These are phyloP conservation scores for Aspergillus melleus DNA, from an alignment of 2,329 filamentous ascomycete species.

Conservation along the genomic window DNA sequence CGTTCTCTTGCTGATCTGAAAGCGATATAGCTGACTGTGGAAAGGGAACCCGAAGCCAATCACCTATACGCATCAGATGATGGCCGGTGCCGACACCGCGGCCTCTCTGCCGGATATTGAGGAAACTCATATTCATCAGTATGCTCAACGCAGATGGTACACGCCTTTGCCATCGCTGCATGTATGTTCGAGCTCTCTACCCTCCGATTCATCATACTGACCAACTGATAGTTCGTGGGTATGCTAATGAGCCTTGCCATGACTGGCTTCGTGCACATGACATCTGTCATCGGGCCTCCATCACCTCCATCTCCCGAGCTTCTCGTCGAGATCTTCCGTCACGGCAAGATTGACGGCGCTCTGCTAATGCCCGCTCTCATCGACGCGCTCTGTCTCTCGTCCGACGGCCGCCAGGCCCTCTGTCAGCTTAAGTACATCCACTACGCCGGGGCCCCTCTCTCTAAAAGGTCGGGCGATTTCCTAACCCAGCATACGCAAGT, in stretches of 20 bases:
- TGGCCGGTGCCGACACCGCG: constrained; percentile 12
- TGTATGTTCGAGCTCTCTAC: not conserved
- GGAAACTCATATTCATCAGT: constrained; percentile 10
- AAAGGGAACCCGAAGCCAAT: constrained; percentile 22
- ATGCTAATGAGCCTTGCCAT: constrained; percentile 19
- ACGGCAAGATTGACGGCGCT: constrained; percentile 16
- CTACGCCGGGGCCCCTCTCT: constrained; percentile 27
- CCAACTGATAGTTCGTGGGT: constrained; percentile 17
- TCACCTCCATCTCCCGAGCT: constrained; percentile 9
- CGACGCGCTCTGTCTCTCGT: constrained; percentile 19
- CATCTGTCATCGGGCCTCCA: constrained; percentile 20
- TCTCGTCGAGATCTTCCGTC: constrained; percentile 18
- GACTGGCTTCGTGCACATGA: constrained; percentile 16
- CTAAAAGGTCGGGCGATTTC: constrained; percentile 25
- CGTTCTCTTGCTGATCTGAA: too few relatives aligned
- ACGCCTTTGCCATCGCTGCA: constrained; percentile 26
- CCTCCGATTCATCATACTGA: too few relatives aligned
- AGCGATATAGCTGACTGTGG: not conserved
- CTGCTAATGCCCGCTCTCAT: constrained; percentile 24
- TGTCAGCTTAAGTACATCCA: constrained; percentile 15
- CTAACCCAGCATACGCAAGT: constrained; percentile 13
- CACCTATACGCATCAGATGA: constrained; percentile 24
- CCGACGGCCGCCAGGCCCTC: constrained; percentile 16
- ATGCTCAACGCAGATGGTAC: constrained; percentile 17
- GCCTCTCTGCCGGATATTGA: constrained; percentile 11